Evolutionary conservation across 2,329 filamentous ascomycete genomes (phyloP).

Genomic region (Beauveria varroae): DNA sequence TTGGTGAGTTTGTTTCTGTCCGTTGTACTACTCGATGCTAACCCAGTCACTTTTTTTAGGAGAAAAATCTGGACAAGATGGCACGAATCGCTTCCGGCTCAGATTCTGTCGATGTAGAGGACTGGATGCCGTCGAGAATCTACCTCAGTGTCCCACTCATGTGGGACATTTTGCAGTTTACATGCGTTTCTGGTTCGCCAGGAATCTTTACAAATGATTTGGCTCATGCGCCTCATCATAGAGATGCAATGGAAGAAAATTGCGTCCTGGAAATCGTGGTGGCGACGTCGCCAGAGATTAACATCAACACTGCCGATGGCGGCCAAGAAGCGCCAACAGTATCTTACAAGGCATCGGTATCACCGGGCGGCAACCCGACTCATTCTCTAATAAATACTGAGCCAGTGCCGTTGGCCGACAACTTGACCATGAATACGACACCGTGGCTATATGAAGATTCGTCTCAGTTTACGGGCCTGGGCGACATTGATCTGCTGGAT

Average conservation of each 20-base stretch:
- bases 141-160: conserved; percentile 44
- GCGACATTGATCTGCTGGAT: conserved; percentile 27
- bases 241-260: conserved; percentile 27
- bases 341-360: conserved; percentile 25
- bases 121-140: conserved; percentile 46
- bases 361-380: conserved; percentile 18
- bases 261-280: conserved; percentile 41
- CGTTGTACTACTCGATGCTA: background rate
- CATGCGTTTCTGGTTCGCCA: conserved; percentile 30
- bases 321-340: conserved; percentile 40
- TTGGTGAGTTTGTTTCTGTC: conserved; percentile 28
- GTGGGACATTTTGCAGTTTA: conserved; percentile 46
- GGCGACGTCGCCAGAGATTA: conserved; percentile 43
- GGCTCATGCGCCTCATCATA: conserved; percentile 30
- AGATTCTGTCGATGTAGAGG: conserved; percentile 38
- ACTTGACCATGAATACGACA: conserved; percentile 32
- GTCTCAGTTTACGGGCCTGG: conserved; percentile 30
- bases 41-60: conserved; percentile 22
- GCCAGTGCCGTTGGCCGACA: conserved; percentile 24
- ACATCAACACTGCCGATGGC: conserved; percentile 43
- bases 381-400: conserved; percentile 22
- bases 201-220: conserved; percentile 30
- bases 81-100: conserved; percentile 41
- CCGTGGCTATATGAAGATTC: conserved; percentile 37
- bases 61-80: conserved; percentile 40